Evolutionary conservation across 2,329 filamentous ascomycete genomes (phyloP).

Genomic region (Monascus ruber): DNA sequence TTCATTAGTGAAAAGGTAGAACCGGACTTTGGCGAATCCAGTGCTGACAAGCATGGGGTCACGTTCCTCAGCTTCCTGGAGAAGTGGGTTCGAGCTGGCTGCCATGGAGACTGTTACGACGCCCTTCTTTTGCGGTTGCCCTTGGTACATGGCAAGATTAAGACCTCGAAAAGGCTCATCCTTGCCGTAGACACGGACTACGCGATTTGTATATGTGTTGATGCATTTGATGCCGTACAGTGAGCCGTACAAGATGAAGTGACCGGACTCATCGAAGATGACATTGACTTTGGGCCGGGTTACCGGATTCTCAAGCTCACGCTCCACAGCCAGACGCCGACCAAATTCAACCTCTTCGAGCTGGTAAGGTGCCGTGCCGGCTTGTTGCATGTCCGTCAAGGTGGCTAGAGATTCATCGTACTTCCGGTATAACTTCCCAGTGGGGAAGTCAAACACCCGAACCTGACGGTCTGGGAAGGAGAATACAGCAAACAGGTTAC

Average conservation of each 20-base stretch:
- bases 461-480: conserved; percentile 92
- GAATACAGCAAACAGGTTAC: conserved; percentile 74
- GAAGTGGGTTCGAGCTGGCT: conserved; percentile 80
- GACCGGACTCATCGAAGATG: conserved; percentile 87
- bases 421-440: conserved; percentile 76
- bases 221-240: conserved; percentile 88
- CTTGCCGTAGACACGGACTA: conserved; percentile 79
- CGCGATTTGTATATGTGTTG: conserved; percentile 87
- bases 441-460: conserved; percentile 82
- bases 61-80: conserved; percentile 80
- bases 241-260: conserved; percentile 91
- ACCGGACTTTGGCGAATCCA: conserved; percentile 74
- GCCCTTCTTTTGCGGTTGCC: conserved; percentile 86
- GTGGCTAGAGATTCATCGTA: conserved; percentile 91
- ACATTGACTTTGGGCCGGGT: conserved; percentile 67
- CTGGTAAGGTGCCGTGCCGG: conserved; percentile 69
- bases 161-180: conserved; percentile 81
- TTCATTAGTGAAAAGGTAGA: conserved; percentile 97
- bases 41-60: conserved; percentile 84
- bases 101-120: conserved; percentile 95
- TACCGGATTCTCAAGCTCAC: conserved; percentile 63
- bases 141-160: conserved; percentile 82
- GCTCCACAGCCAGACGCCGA: conserved; percentile 71
- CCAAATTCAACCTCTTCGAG: conserved; percentile 89
- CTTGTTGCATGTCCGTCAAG: conserved; percentile 89